phyloP scores from a whole-genome alignment of 768 basidiomycete species.

The Boletus subcaerulescens region DNA sequence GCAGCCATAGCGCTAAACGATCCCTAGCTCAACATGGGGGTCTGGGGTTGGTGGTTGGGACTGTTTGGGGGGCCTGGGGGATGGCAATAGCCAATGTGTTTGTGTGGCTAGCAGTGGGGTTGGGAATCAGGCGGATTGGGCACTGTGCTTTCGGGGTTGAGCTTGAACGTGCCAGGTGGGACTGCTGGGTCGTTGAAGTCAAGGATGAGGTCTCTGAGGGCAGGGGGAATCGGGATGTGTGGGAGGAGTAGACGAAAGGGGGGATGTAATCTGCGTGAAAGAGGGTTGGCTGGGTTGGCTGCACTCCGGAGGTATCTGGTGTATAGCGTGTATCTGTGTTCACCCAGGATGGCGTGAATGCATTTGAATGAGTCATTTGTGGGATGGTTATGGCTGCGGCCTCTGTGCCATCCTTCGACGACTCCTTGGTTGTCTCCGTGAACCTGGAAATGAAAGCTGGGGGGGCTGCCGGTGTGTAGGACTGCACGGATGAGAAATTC shows the following conservation, averaged over 20 bases:
- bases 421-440: conserved; percentile 30
- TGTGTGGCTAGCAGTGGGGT: no score
- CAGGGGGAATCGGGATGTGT: background rate
- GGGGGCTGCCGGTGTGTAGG: background rate
- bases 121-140: no score
- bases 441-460: background rate
- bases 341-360: conserved; percentile 9
- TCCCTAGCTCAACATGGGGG: no score
- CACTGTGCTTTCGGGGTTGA: no score
- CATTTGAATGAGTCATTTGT: conserved; percentile 31
- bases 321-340: background rate
- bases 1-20: no score
- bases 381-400: conserved; percentile 24
- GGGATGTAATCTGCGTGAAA: background rate
- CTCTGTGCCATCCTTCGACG: conserved; percentile 35
- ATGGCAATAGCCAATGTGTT: no score
- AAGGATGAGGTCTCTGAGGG: background rate
- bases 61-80: no score
- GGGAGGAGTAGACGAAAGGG: background rate
- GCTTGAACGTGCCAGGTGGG: no score
- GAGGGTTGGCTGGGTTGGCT: background rate
- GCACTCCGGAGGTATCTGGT: background rate
- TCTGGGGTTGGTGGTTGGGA: no score
- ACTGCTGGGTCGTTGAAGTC: background rate
- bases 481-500: background rate